Base-by-base conservation (phyloP, 805 yeast genomes). In the Citeromyces nyonsensis region DNA sequence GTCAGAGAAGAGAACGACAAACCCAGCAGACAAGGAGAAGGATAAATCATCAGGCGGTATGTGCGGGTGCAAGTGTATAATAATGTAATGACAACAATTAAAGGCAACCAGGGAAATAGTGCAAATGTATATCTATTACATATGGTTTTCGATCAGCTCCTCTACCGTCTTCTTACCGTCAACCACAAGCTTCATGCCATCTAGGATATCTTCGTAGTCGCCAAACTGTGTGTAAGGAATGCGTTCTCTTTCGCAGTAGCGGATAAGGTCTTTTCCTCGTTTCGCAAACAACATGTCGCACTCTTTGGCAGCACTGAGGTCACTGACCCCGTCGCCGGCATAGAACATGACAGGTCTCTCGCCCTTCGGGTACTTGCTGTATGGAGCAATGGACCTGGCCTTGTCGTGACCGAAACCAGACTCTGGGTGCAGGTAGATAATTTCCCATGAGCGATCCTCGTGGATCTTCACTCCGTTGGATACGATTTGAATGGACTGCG, bases 321-420 rank as follows among this genome's bases (percentile, higher is more conserved):
- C 99, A 30, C 93, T 77, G 24, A 91, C 95, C 40, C 99, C 99
- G 52, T 91, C 99, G 37, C 99, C 99, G 48, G 94, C 82, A 61
- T 91, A 91, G 52, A 88, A 83, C 44, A 84, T 65, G 26, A 62
- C 59, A 10, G 94, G 94, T 31, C 69, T 63, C 13, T 53, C 46
- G 6, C 45, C 51, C 13, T 51, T 49, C 8, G 50, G 38, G 7
- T 5, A 18, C 22, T 18, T 18, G 22, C 22, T 18, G 22, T 18
- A 18, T 15, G 33, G 33, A 10, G 34, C 33, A 44, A 91, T 88
- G 20, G 91, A 78, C 35, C 69, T 65, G 22, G 95, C 75, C 59
- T 91, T 91, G 57, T 91, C 96, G 54, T 91, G 99, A 32, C 99
- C 99, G 52, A 84, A 86, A 10, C 73, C 63, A 8, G 94, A 69